Conservation (phyloP, 2,329 filamentous ascomycete species). For the Claviceps digitariae region DNA sequence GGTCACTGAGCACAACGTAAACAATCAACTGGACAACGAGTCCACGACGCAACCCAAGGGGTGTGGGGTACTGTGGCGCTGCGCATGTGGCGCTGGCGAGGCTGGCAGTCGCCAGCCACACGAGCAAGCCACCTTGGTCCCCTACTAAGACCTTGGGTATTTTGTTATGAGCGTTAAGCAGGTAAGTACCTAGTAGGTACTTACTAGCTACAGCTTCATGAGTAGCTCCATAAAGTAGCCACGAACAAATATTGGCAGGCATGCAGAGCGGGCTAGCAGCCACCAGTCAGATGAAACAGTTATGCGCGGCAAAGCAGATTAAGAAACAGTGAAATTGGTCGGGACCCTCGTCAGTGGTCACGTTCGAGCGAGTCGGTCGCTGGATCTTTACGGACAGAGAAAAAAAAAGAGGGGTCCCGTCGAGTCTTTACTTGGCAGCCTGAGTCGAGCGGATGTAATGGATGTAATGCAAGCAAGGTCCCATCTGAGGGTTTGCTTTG, state of each 20-base stretch:
- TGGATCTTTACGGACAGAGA: too few species aligned
- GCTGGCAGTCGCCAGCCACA: not conserved
- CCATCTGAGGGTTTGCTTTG: too few species aligned
- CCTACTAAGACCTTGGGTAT: not conserved
- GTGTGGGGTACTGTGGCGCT: conserved; percentile 8
- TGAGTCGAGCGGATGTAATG: too few species aligned
- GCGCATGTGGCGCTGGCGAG: conserved; percentile 4
- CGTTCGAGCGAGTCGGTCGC: too few species aligned
- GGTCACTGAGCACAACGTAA: conserved; percentile 11
- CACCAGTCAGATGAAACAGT: not conserved
- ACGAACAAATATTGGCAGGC: not conserved
- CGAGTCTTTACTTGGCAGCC: too few species aligned
- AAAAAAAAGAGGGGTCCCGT: too few species aligned
- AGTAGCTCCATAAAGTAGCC: not conserved
- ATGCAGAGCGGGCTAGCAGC: not conserved
- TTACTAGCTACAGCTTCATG: too few species aligned
- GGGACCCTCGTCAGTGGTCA: too few species aligned
- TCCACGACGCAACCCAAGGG: conserved; percentile 9
- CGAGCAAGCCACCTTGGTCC: not conserved
- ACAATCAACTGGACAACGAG: conserved; percentile 15
- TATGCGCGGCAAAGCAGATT: not conserved
- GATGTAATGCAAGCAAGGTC: too few species aligned
- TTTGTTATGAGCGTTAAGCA: too few species aligned
- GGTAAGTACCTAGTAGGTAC: too few species aligned
- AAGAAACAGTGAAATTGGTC: not conserved